Evolutionary conservation across 495 filamentous ascomycete species (phyloP), one percentile per base, ranked within the genome.

Genomic region (Lichenothelia convexa): DNA sequence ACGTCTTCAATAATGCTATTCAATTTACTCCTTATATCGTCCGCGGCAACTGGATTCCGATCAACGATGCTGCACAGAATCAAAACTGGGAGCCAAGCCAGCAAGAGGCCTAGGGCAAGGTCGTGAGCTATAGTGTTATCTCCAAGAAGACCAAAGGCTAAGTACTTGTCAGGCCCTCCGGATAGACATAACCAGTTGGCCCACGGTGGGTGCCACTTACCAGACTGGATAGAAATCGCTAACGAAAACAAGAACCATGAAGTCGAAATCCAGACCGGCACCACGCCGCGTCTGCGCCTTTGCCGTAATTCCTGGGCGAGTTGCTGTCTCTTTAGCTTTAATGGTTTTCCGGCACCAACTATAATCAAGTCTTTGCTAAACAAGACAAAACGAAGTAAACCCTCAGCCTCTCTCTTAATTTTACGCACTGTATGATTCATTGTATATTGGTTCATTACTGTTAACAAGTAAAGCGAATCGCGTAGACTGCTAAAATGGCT

Each of bases 1-100:
- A 56, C 47, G 12, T 35, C 41, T 21, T 57, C 46, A 18, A 65
- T 43, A 1, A 59, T 30, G 11, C 42, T 30, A 31, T 60, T 66
- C 5, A 64, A 31, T 26, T 57, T 56, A n/a, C 21, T 34, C 22
- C 56, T 41, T 9, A 52, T 53, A 21, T 59, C 42, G 13, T 51
- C 55, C 0, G 58, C 41, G 3, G 59, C 57, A 11, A 51, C 47
- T 0, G 63, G 62, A 35, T 69, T 69, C 8, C 65, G 54, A 44
- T 69, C 65, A 3, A 64, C 48, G 23, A 70, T 65, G 7, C 45
- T 48, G 31, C 54, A 54, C 2, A 64, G 37, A 15, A 65, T 50
- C 11, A 70, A 38, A n/a, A 67, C 40, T 8, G 65, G 65, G 4
- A 69, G 35, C 66, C 63, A 69, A 3, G 51, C 45, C 15, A 68